A percentile compares a stretch with the other conserved stretches of the same genome.
These are phyloP conservation scores for Amaranthus cruentus DNA, from an alignment of 148 eudicot species.

Conservation along the genomic window DNA sequence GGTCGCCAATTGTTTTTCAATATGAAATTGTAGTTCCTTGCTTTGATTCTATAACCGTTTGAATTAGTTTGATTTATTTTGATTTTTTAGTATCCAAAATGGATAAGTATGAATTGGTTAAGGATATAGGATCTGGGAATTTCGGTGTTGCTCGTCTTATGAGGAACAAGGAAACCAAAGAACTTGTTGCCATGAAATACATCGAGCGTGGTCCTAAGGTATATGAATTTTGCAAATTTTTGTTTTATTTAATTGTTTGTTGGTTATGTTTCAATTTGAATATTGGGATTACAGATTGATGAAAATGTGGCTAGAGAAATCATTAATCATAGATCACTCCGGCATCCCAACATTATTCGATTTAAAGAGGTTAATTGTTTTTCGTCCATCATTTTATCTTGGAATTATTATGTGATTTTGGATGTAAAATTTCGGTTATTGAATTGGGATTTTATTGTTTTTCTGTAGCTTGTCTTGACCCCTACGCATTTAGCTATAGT, in stretches of 20 bases:
- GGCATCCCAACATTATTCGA: conserved; percentile 79
- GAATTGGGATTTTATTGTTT: background rate
- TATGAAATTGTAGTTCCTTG: background rate
- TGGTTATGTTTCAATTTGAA: background rate
- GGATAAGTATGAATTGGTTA: conserved; percentile 88
- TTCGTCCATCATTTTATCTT: background rate
- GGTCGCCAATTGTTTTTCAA: background rate
- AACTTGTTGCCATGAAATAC: conserved; percentile 93
- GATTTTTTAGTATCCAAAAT: conserved; percentile 17
- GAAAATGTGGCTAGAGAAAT: conserved; percentile 87
- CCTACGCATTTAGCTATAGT: conserved; percentile 84
- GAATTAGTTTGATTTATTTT: too few species aligned
- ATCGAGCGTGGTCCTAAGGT: conserved; percentile 81
- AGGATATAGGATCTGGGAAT: conserved; percentile 91
- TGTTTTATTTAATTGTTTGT: background rate
- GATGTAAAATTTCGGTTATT: background rate
- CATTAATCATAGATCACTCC: conserved; percentile 72
- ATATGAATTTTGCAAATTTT: background rate
- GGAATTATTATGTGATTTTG: background rate
- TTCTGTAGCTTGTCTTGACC: conserved; percentile 56
- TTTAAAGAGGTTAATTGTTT: conserved; percentile 56
- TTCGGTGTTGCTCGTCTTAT: conserved; percentile 86
- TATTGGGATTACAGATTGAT: conserved; percentile 47
- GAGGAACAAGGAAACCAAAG: conserved; percentile 78
- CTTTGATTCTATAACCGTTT: too few species aligned